Conservation (phyloP, 192 early-diverging fungal species). For the Backusella tuberculispora region DNA sequence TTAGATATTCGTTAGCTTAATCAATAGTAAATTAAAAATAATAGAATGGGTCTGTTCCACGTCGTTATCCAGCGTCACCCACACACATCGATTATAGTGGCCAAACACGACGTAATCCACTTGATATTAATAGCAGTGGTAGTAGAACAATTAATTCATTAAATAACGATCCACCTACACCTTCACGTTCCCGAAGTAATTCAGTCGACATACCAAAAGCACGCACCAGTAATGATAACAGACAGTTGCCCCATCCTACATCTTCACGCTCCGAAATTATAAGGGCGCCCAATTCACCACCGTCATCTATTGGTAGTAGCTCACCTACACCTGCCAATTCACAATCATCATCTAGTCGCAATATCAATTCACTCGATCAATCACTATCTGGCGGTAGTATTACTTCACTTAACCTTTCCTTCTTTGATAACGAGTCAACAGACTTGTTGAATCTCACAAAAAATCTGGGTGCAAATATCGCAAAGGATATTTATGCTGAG, state of each 20-base stretch:
- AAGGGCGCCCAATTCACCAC: background rate
- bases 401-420: slow-evolving; percentile 37
- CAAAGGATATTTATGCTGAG: slow-evolving; percentile 1
- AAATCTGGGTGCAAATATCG: slow-evolving; percentile 34
- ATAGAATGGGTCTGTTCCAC: background rate
- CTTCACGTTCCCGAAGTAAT: slow-evolving; percentile 22
- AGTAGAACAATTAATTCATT: background rate
- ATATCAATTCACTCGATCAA: slow-evolving; percentile 4
- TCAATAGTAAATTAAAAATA: slow-evolving; percentile 1
- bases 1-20: slow-evolving; percentile 4
- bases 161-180: slow-evolving; percentile 7
- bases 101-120: slow-evolving; percentile 5
- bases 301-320: background rate
- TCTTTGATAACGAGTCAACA: slow-evolving; percentile 42
- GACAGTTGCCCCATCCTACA: slow-evolving; percentile 7
- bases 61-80: background rate
- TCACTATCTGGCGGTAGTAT: slow-evolving; percentile 8
- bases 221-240: background rate
- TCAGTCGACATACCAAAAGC: slow-evolving; percentile 16
- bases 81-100: background rate
- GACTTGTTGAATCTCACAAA: slow-evolving; percentile 43
- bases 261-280: background rate
- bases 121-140: slow-evolving; percentile 19
- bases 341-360: background rate
- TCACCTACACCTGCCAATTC: background rate